Evolutionary conservation across 2,329 filamentous ascomycete species (phyloP), one percentile per base, ranked within the genome.

Genomic region (Botrytis galanthina): DNA sequence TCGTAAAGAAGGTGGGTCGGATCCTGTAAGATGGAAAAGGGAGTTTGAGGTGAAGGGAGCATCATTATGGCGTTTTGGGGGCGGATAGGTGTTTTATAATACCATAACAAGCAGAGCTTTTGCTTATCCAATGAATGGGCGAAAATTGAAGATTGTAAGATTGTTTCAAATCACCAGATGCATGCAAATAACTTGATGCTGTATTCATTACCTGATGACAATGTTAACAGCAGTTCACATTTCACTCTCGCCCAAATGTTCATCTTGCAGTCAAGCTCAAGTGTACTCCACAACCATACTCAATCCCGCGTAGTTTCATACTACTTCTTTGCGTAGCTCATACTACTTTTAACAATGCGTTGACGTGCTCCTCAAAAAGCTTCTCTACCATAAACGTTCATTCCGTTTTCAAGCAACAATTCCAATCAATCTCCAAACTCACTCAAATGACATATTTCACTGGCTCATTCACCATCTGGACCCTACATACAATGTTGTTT

Each of bases 381-480:
- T 46, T 64, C 61, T 32, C 39, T 20, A 22, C n/a, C 16, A 44
- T 39, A 22, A 60, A 14, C 14, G 29, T 46, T 32, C n/a, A 12
- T 29, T 7, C 32, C 39, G 2, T 35, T 35, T 29, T 46, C 35
- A 68, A 68, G n/a, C 39, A 59, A 72, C 29, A 44, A 54, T 72
- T 68, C 46, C 48, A 48, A 16, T 67, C 14, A 14, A 51, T 57
- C 37, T 46, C 46, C 37, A 67, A 54, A 22, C 14, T 26, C 8
- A 14, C 37, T 48, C 70, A 72, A 29, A 46, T 51, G 42, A 67
- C 37, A 29, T 44, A n/a, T 20, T 26, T 39, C 22, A 72, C 61
- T 29, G 61, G 70, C 5, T 59, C 37, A 37, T 9, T 59, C 9
- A n/a, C 39, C 60, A 67, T 59, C n/a, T 72, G 70, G n/a, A 67